Percentiles rank a stretch among this genome's conserved stretches.
phyloP scores from a whole-genome alignment of 2,329 filamentous ascomycete genomes.

The Cladosporium austrohemisphaericum region DNA sequence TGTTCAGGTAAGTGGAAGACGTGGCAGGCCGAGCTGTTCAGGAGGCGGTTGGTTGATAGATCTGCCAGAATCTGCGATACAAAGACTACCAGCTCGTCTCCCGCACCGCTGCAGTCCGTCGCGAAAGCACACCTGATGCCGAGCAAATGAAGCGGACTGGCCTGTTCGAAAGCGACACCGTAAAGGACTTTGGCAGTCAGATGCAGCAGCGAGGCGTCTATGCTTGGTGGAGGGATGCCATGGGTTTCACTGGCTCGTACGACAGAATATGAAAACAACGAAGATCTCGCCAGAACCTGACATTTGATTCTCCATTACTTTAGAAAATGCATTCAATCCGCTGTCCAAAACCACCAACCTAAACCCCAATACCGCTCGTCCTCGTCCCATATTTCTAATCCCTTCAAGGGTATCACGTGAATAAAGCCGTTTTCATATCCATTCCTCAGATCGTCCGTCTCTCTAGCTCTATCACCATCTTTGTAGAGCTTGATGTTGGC shows the following conservation, averaged over 20 bases:
- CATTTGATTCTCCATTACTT: background rate
- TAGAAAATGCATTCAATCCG: no score
- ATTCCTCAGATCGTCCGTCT: background rate
- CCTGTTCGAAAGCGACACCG: slow-evolving; percentile 56
- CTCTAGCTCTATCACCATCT: background rate
- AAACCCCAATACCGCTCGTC: background rate
- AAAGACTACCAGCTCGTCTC: slow-evolving; percentile 67
- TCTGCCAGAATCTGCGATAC: slow-evolving; percentile 54
- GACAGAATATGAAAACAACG: background rate
- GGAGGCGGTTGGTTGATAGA: no score
- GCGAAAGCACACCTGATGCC: slow-evolving; percentile 16
- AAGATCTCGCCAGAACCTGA: background rate
- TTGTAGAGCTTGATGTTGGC: background rate
- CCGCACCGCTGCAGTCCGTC: slow-evolving; percentile 45
- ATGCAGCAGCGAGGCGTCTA: slow-evolving; percentile 60
- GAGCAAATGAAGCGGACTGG: slow-evolving; percentile 26
- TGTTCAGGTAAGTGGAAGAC: slow-evolving; percentile 49
- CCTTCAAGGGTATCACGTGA: slow-evolving; percentile 6
- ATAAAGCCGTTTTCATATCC: background rate
- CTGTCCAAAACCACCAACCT: background rate
- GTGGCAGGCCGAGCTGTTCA: no score
- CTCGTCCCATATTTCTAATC: slow-evolving; percentile 1
- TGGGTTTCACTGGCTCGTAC: slow-evolving; percentile 49
- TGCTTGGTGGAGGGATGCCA: slow-evolving; percentile 65
- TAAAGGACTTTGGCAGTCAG: slow-evolving; percentile 59